These are phyloP conservation scores for Cadophora sp. DNA, from an alignment of 2,329 filamentous ascomycete genomes.

Conservation along the genomic window DNA sequence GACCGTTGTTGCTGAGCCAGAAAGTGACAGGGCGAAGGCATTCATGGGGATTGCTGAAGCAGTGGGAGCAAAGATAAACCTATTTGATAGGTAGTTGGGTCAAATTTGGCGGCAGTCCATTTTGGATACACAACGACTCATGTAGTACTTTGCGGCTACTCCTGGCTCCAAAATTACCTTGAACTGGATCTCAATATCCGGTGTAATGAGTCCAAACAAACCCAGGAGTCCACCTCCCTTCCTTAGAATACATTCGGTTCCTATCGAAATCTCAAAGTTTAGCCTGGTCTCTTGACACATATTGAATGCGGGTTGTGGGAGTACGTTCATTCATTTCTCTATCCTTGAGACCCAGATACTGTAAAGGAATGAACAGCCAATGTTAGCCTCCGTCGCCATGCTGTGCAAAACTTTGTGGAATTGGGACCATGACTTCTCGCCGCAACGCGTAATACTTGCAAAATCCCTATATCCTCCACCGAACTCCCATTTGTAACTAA, in stretches of 20 bases:
- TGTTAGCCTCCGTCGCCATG: constrained; percentile 53
- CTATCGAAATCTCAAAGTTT: constrained; percentile 27
- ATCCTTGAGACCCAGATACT: constrained; percentile 27
- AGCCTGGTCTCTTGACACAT: constrained; percentile 25
- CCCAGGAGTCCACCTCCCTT: not conserved
- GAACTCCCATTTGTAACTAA: constrained; percentile 1
- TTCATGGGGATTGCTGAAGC: constrained; percentile 75
- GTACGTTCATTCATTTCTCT: constrained; percentile 34
- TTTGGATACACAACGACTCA: not conserved
- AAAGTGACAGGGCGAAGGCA: constrained; percentile 72
- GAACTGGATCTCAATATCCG: not conserved
- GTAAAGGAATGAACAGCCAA: constrained; percentile 33
- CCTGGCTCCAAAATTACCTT: not conserved
- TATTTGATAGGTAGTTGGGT: constrained; percentile 30
- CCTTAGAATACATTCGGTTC: not conserved
- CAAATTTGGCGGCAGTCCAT: not conserved
- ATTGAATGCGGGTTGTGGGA: constrained; percentile 19
- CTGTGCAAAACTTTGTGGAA: constrained; percentile 30
- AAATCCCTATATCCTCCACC: constrained; percentile 22
- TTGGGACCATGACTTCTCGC: constrained; percentile 42
- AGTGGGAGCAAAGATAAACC: constrained; percentile 47
- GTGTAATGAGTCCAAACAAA: not conserved
- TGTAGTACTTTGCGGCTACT: not conserved
- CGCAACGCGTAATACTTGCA: constrained; percentile 45
- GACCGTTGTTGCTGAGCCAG: constrained; percentile 86